phyloP scores from a whole-genome alignment of 768 basidiomycete species.

The Boletellus sp. region DNA sequence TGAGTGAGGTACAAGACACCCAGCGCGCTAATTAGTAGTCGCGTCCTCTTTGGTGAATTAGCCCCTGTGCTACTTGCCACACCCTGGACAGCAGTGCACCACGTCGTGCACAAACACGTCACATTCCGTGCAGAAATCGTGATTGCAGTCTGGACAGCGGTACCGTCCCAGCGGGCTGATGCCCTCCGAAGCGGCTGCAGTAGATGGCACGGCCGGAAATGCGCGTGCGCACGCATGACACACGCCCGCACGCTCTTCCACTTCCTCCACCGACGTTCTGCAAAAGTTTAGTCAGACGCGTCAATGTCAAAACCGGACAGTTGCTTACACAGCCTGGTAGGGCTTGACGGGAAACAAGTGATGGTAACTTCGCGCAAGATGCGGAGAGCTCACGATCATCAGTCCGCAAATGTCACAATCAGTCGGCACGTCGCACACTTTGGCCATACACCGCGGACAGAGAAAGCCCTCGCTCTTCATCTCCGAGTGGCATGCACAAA shows the following conservation, averaged over 20 bases:
- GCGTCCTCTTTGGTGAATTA: background rate
- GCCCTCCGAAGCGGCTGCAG: conserved; percentile 49
- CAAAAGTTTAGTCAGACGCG: conserved; percentile 1
- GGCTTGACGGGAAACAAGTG: conserved; percentile 93
- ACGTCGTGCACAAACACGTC: conserved; percentile 96
- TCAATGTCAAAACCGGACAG: background rate
- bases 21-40: background rate
- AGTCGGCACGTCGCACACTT: conserved; percentile 97
- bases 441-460: conserved; percentile 89
- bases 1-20: background rate
- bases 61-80: conserved; percentile 46
- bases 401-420: conserved; percentile 96
- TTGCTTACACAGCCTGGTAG: conserved; percentile 75
- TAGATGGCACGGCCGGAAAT: conserved; percentile 50
- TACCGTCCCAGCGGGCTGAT: conserved; percentile 86
- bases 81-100: conserved; percentile 91
- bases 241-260: conserved; percentile 30
- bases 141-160: conserved; percentile 77
- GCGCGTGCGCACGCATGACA: conserved; percentile 81
- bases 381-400: conserved; percentile 97
- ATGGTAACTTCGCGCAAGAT: conserved; percentile 93
- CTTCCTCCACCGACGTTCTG: conserved; percentile 41
- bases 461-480: conserved; percentile 91
- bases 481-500: conserved; percentile 93
- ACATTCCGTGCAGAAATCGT: conserved; percentile 93